A percentile compares a stretch with the other conserved stretches of the same genome.
These are phyloP conservation scores for Triticum monococcum DNA, from an alignment of 176 grass and related monocot species.

Conservation along the genomic window DNA sequence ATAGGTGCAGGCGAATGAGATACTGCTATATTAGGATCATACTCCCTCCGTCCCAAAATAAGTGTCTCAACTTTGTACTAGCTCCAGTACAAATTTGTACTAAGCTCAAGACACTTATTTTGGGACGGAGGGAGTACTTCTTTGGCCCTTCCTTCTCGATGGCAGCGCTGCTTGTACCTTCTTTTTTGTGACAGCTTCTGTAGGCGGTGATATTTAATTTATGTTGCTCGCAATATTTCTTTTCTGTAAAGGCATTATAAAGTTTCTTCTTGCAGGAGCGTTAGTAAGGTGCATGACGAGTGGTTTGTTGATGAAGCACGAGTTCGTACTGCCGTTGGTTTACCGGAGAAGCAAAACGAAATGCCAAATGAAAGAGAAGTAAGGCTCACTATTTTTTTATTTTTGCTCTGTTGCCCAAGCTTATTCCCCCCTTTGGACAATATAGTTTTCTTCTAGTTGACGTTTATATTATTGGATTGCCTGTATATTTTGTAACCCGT, in stretches of 20 bases:
- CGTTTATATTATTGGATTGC: not conserved
- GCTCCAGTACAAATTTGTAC: too few relatives aligned
- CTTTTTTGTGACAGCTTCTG: conserved; percentile 1
- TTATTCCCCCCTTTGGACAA: not conserved
- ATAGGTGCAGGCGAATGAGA: not conserved
- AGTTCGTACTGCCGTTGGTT: conserved; percentile 80
- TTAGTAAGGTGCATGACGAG: conserved; percentile 98
- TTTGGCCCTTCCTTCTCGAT: not conserved
- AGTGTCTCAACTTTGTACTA: too few relatives aligned
- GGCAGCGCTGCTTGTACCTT: not conserved
- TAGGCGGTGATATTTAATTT: conserved; percentile 11
- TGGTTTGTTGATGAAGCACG: conserved; percentile 99
- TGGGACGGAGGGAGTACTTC: not conserved
- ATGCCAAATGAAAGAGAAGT: conserved; percentile 87
- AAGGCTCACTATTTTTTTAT: conserved; percentile 34
- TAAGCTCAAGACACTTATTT: too few relatives aligned
- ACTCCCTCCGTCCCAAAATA: not conserved
- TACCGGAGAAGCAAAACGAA: conserved; percentile 62
- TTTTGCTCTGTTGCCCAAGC: conserved; percentile 19
- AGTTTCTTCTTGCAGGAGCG: conserved; percentile 64
- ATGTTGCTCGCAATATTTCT: not conserved
- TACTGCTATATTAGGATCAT: not conserved
- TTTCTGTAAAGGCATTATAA: conserved; percentile 19
- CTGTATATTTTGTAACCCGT: not conserved
- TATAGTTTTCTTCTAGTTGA: conserved; percentile 5